Evolutionary conservation across 1,284 basidiomycete species (phyloP), one percentile per base, ranked within the genome.

Genomic region (Chondrostereum purpureum): DNA sequence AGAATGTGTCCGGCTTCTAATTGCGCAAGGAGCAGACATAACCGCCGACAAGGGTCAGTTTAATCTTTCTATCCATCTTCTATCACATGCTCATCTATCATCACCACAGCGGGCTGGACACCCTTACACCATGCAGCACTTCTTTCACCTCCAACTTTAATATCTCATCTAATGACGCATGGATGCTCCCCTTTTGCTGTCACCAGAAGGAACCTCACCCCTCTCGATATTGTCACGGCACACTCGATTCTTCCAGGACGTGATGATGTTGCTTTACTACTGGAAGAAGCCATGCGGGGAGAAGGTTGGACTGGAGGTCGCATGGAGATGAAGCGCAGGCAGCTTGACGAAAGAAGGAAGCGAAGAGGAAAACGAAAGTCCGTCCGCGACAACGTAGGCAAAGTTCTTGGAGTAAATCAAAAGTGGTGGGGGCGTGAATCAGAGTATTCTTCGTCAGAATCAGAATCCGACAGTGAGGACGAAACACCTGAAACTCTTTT

Each of bases 51-150:
- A 80, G 55, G 75, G 86, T 85, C 55, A 44, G 75, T 67, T 37
- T 34, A 39, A 46, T 45, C 60, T 63, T 13, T 35, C 18, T 13
- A 27, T 42, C 41, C 43, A 39, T 37, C 19, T 13, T 39, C 18
- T 19, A 43, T 39, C 36, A 43, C 37, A 23, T 27, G 39, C 45
- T 42, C 10, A 19, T 35, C 22, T 48, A 39, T 43, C 37, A 42
- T 33, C 37, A 46, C 23, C 35, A 46, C 57, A 92, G 90, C 78
- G 48, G 93, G 94, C 34, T 98, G 94, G 94, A 93, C 91, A 2
- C 83, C 94, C 1, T 70, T 99, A n/a, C 95, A 97, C 61, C 88
- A 95, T 68, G 92, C 94, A 8, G 88, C 87, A 12, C 67, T 97
- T 46, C 71, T 91, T 39, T 85, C 92, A 11, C 92, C 95, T 24